A percentile compares a stretch with the other conserved stretches of the same genome.
Evolutionary conservation across 495 filamentous ascomycete genomes (phyloP).

Genomic region (Penicillium ochrochloron): DNA sequence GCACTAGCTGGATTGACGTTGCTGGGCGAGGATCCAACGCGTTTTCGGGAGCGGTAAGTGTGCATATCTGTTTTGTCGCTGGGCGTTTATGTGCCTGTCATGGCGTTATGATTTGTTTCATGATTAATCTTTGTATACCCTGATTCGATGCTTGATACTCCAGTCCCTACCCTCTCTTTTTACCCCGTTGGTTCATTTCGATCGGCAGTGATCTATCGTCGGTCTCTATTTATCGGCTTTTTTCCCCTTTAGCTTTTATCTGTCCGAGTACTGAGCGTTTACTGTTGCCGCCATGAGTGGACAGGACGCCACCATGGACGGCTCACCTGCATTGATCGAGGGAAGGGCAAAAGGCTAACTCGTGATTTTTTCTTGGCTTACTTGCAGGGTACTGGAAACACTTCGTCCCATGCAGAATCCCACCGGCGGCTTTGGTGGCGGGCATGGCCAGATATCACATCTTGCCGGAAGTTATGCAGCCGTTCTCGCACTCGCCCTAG

Average conservation of each 20-base stretch:
- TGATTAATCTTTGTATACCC: not conserved
- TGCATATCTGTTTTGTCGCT: not conserved
- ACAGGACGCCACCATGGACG: not conserved
- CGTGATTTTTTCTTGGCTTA: not conserved
- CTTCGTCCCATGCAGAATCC: slow-evolving; percentile 80
- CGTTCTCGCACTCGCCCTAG: slow-evolving; percentile 74
- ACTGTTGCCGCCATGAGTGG: not conserved
- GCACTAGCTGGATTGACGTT: slow-evolving; percentile 70
- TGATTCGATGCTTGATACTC: not conserved
- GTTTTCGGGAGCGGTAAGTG: slow-evolving; percentile 66
- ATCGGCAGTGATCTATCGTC: slow-evolving; percentile 4
- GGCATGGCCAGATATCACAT: slow-evolving; percentile 88
- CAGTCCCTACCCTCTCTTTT: not conserved
- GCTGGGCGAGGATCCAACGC: slow-evolving; percentile 74
- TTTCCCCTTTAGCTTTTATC: not conserved
- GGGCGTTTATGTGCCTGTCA: not conserved
- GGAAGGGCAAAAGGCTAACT: not conserved
- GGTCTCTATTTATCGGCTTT: not conserved
- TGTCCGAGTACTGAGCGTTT: too few relatives aligned
- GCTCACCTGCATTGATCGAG: not conserved
- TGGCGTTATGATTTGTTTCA: slow-evolving; percentile 11
- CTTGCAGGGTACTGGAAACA: slow-evolving; percentile 65
- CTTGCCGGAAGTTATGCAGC: slow-evolving; percentile 86
- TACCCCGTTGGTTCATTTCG: not conserved
- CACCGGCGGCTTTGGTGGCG: slow-evolving; percentile 88